Evolutionary conservation across 2,329 filamentous ascomycete species (phyloP).

Genomic region (Penicillium vulpinum): DNA sequence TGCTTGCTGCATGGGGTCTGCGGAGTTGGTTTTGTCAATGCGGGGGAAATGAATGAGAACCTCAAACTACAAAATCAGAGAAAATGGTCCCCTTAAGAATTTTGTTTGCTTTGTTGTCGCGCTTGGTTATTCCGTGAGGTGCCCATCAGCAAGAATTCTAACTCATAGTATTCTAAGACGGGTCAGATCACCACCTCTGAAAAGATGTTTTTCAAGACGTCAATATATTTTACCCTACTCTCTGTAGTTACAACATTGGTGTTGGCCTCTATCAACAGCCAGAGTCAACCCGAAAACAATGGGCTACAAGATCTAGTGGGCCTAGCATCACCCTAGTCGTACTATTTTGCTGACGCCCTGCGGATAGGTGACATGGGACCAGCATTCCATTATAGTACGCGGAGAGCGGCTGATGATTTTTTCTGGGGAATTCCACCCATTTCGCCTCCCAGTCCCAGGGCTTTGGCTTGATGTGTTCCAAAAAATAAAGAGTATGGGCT

Average conservation of each 20-base stretch:
- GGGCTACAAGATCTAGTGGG: neutral
- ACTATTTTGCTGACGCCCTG: neutral
- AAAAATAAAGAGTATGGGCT: slow-evolving; percentile 76
- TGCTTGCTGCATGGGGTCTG: neutral
- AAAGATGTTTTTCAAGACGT: neutral
- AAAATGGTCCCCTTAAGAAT: neutral
- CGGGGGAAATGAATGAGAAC: neutral
- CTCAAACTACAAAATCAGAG: neutral
- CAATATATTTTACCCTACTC: neutral
- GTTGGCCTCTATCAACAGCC: neutral
- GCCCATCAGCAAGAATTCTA: neutral
- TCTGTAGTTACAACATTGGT: neutral
- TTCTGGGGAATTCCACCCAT: slow-evolving; percentile 71
- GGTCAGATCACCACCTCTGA: neutral
- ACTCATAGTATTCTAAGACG: neutral
- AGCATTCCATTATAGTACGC: slow-evolving; percentile 45
- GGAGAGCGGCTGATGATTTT: slow-evolving; percentile 69
- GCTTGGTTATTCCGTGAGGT: neutral
- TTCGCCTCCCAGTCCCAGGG: slow-evolving; percentile 58
- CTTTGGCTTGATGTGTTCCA: slow-evolving; percentile 73
- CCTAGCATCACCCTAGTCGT: too few species aligned
- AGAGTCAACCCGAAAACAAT: neutral
- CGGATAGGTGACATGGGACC: slow-evolving; percentile 13
- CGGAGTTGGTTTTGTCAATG: neutral
- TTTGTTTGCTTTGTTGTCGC: neutral